phyloP scores from a whole-genome alignment of 306 rosid genomes.

The Glycine tomentella region DNA sequence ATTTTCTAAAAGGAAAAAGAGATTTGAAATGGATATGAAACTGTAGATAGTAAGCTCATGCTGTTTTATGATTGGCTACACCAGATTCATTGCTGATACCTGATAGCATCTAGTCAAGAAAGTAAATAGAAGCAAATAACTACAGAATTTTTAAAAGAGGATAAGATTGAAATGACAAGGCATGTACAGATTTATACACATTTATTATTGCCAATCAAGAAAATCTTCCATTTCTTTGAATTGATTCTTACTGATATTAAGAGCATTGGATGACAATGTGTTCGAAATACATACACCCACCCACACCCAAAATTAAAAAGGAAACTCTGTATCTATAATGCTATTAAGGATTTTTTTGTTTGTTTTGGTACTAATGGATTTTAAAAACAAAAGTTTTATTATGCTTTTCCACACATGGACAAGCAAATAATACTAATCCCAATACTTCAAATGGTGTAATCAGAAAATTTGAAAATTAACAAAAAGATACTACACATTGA shows the following conservation, averaged over 20 bases:
- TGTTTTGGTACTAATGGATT: background rate
- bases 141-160: constrained; percentile 17
- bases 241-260: background rate
- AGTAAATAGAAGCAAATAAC: background rate
- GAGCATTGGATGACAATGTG: constrained; percentile 17
- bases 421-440: constrained; percentile 27
- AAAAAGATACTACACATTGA: constrained; percentile 18
- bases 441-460: background rate
- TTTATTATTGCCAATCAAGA: constrained; percentile 18
- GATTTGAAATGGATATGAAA: too few species aligned
- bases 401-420: constrained; percentile 4
- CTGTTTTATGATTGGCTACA: constrained; percentile 35
- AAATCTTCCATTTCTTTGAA: constrained; percentile 14
- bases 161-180: constrained; percentile 28
- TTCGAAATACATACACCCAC: background rate
- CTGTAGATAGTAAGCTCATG: too few species aligned
- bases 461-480: constrained; percentile 14
- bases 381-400: constrained; percentile 9
- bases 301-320: constrained; percentile 15
- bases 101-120: constrained; percentile 4
- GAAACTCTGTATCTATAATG: background rate
- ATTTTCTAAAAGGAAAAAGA: background rate
- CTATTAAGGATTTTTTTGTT: background rate
- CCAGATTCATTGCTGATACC: constrained; percentile 3
- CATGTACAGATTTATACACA: background rate